These are phyloP conservation scores for Sechiopsis laciniata DNA, from an alignment of 306 rosid genomes.

Conservation along the genomic window DNA sequence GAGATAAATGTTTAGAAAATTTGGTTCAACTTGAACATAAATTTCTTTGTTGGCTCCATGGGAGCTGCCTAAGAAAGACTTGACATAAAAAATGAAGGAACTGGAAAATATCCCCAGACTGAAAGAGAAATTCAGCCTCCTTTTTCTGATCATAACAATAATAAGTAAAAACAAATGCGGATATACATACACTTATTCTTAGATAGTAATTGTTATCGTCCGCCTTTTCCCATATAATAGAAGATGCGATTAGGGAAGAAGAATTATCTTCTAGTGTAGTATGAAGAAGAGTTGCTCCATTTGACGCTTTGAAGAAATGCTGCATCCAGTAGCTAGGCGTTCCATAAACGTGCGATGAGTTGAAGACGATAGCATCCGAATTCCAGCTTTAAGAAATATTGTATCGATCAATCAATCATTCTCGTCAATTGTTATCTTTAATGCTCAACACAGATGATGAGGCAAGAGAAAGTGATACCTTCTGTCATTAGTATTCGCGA, in stretches of 20 bases:
- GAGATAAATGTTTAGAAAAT: background rate
- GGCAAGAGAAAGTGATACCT: slow-evolving; percentile 35
- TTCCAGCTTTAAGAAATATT: slow-evolving; percentile 53
- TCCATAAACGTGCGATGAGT: slow-evolving; percentile 64
- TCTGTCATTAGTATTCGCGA: slow-evolving; percentile 65
- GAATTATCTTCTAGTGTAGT: slow-evolving; percentile 40
- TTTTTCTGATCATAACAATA: background rate
- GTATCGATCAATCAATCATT: background rate
- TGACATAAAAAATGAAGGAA: background rate
- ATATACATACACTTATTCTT: slow-evolving; percentile 51
- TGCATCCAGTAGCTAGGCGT: slow-evolving; percentile 98
- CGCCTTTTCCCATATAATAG: slow-evolving; percentile 44
- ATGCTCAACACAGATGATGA: background rate
- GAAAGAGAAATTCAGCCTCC: background rate
- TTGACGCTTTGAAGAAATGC: slow-evolving; percentile 52
- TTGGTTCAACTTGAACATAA: background rate
- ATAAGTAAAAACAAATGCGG: background rate
- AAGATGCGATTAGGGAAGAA: slow-evolving; percentile 46
- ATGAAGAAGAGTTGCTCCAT: slow-evolving; percentile 70
- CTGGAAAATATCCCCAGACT: background rate
- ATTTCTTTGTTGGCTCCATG: background rate
- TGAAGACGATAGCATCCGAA: slow-evolving; percentile 85
- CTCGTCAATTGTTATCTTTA: background rate
- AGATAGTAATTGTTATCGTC: slow-evolving; percentile 30
- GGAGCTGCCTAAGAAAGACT: background rate